phyloP scores from a whole-genome alignment of 2,329 filamentous ascomycete genomes.

The Microascus cirrosus region DNA sequence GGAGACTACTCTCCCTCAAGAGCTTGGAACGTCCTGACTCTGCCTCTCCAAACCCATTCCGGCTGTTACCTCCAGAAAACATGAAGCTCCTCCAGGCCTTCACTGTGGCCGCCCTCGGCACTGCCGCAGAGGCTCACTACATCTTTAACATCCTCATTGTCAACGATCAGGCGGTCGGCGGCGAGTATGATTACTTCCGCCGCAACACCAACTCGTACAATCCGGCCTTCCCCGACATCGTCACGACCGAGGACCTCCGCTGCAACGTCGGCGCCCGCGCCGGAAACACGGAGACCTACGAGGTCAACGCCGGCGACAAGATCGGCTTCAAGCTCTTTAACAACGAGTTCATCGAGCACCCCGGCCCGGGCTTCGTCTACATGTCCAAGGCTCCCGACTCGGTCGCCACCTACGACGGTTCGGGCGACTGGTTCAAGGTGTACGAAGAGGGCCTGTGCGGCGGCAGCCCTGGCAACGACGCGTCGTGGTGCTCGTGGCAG shows the following conservation, averaged over 20 bases:
- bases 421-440: slow-evolving; percentile 29
- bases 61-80: not conserved
- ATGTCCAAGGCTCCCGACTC: slow-evolving; percentile 29
- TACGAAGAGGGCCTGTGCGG: slow-evolving; percentile 19
- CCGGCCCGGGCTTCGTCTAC: slow-evolving; percentile 28
- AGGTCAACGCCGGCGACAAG: slow-evolving; percentile 35
- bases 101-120: slow-evolving; percentile 9
- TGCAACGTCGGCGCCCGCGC: slow-evolving; percentile 30
- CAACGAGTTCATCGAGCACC: slow-evolving; percentile 35
- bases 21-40: not conserved
- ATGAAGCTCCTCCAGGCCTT: slow-evolving; percentile 4
- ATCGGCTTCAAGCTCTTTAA: slow-evolving; percentile 38
- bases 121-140: slow-evolving; percentile 16
- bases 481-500: slow-evolving; percentile 20
- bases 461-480: slow-evolving; percentile 11
- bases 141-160: slow-evolving; percentile 26
- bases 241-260: slow-evolving; percentile 22
- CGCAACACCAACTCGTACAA: slow-evolving; percentile 26
- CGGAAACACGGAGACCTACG: slow-evolving; percentile 26
- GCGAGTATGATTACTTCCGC: slow-evolving; percentile 35
- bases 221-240: slow-evolving; percentile 22
- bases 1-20: not conserved
- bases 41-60: not conserved
- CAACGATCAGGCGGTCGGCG: slow-evolving; percentile 28
- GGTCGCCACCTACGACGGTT: slow-evolving; percentile 31